phyloP scores from a whole-genome alignment of 176 grass and related monocot species.

The Rhynchospora tenuis region DNA sequence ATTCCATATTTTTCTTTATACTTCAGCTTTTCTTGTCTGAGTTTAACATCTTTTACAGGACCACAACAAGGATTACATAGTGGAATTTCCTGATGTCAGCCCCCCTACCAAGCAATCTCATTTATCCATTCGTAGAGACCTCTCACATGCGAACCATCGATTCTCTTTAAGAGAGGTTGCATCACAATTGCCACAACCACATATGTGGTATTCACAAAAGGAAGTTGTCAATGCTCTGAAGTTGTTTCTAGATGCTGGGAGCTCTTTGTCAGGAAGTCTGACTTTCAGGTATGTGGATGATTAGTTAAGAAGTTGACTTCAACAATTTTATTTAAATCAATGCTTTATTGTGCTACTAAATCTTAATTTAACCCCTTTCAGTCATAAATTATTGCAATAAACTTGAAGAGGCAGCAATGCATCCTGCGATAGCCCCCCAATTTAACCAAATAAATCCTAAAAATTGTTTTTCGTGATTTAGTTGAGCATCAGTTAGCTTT shows the following conservation, averaged over 20 bases:
- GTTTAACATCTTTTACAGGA: constrained; percentile 55
- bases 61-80: constrained; percentile 92
- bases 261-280: constrained; percentile 49
- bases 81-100: constrained; percentile 75
- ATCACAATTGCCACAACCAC: constrained; percentile 46
- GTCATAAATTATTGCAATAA: neutral
- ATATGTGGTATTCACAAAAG: constrained; percentile 88
- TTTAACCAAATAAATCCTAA: neutral
- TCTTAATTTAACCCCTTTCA: neutral
- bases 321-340: constrained; percentile 21
- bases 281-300: constrained; percentile 57
- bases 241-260: constrained; percentile 60
- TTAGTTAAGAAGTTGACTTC: constrained; percentile 4
- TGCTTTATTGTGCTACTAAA: neutral
- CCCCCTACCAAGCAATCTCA: constrained; percentile 35
- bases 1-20: constrained; percentile 8
- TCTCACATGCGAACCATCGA: constrained; percentile 29
- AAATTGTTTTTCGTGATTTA: neutral
- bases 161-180: constrained; percentile 54
- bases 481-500: neutral
- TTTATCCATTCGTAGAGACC: constrained; percentile 39
- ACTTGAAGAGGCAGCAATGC: neutral
- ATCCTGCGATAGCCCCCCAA: neutral
- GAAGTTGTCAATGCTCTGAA: constrained; percentile 68
- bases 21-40: constrained; percentile 18